Evolutionary conservation across 768 basidiomycete genomes (phyloP).

Genomic region (Cystofilobasidium bisporidii): DNA sequence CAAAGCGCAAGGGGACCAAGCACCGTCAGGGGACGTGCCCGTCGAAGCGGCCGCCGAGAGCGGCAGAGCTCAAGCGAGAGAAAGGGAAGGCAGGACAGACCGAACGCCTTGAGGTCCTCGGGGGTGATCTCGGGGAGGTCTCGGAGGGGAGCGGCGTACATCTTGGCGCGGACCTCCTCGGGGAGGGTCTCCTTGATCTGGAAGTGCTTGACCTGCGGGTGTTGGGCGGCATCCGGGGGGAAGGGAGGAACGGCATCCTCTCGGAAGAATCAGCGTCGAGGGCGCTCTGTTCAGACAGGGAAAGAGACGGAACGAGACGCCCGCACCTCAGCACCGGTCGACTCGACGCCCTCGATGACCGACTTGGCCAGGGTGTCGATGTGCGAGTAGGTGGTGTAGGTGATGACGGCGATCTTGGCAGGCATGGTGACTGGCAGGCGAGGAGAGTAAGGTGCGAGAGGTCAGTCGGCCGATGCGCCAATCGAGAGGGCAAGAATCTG

Average conservation of each 20-base stretch:
- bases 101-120: slow-evolving; percentile 12
- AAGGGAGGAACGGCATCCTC: too few relatives aligned
- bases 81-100: background rate
- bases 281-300: too few relatives aligned
- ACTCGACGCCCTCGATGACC: slow-evolving; percentile 1
- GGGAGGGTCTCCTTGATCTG: slow-evolving; percentile 28
- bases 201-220: background rate
- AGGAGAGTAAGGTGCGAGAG: too few relatives aligned
- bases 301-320: background rate
- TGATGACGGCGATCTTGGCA: slow-evolving; percentile 17
- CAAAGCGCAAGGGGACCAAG: too few relatives aligned
- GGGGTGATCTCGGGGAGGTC: slow-evolving; percentile 16
- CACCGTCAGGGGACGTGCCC: background rate
- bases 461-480: too few relatives aligned
- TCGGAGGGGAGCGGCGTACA: slow-evolving; percentile 24
- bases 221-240: too few relatives aligned
- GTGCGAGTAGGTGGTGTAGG: slow-evolving; percentile 24
- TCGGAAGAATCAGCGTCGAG: too few relatives aligned
- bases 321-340: slow-evolving; percentile 4
- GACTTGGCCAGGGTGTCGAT: slow-evolving; percentile 17
- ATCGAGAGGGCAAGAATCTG: too few relatives aligned
- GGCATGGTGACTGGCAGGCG: background rate
- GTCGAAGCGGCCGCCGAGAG: too few relatives aligned
- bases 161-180: slow-evolving; percentile 25
- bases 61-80: background rate